These are phyloP conservation scores for Xylariaceae sp. DNA, from an alignment of 2,329 filamentous ascomycete species.

Conservation along the genomic window DNA sequence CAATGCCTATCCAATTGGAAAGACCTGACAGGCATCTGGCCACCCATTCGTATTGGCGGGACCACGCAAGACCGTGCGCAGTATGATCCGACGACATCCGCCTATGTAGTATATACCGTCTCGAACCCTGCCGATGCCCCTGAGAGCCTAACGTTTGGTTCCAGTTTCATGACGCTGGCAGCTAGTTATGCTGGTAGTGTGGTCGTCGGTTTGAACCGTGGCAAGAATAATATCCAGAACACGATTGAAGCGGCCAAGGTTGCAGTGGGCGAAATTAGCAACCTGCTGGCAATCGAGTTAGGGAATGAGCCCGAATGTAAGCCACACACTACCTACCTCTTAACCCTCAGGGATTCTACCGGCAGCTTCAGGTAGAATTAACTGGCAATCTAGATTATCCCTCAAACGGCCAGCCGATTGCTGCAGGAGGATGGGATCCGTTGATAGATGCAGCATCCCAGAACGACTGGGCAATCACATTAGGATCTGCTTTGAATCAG, in stretches of 20 bases:
- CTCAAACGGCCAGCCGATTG: slow-evolving; percentile 35
- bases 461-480: slow-evolving; percentile 35
- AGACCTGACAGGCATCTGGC: slow-evolving; percentile 45
- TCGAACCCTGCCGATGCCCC: slow-evolving; percentile 44
- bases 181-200: slow-evolving; percentile 45
- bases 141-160: slow-evolving; percentile 45
- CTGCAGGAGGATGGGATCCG: slow-evolving; percentile 35
- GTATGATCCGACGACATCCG: slow-evolving; percentile 42
- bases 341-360: too few species aligned
- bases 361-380: neutral
- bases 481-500: slow-evolving; percentile 34
- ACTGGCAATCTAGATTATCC: slow-evolving; percentile 31
- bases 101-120: slow-evolving; percentile 48
- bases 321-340: neutral
- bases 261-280: slow-evolving; percentile 41
- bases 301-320: slow-evolving; percentile 52
- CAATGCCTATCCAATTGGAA: slow-evolving; percentile 49
- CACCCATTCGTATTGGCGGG: slow-evolving; percentile 53
- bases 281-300: slow-evolving; percentile 50
- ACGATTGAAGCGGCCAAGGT: slow-evolving; percentile 47
- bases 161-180: slow-evolving; percentile 47
- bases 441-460: slow-evolving; percentile 36
- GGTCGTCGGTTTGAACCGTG: slow-evolving; percentile 49
- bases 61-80: slow-evolving; percentile 53
- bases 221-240: slow-evolving; percentile 48